Conservation (phyloP, 176 grass and related monocot genomes). For the Elymus sibiricus region DNA sequence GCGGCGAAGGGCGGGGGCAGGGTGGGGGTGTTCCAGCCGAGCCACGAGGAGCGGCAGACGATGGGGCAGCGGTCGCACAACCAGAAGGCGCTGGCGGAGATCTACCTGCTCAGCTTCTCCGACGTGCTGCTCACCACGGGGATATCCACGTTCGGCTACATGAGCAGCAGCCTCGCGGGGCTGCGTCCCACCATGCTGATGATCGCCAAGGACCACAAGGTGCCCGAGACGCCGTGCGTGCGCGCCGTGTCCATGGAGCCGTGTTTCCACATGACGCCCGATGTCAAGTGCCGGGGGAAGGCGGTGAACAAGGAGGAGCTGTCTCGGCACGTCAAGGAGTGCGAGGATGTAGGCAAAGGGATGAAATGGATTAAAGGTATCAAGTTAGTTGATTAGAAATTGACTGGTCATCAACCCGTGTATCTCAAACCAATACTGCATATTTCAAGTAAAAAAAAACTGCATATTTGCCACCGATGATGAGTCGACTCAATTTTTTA, state of each 20-base stretch:
- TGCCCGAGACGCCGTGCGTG: slow-evolving; percentile 25
- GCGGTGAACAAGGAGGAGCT: neutral
- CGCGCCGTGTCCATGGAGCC: slow-evolving; percentile 43
- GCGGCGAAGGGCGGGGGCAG: neutral
- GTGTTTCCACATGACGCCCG: slow-evolving; percentile 22
- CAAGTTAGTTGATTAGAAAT: neutral
- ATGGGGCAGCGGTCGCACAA: slow-evolving; percentile 38
- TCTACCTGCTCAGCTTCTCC: slow-evolving; percentile 56
- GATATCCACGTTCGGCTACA: slow-evolving; percentile 57
- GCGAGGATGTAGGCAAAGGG: neutral
- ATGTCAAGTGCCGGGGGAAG: neutral
- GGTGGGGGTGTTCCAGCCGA: slow-evolving; percentile 47
- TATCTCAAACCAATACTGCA: too few relatives aligned
- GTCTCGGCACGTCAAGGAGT: neutral
- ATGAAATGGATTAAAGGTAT: neutral
- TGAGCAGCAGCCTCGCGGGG: slow-evolving; percentile 37
- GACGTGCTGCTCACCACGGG: slow-evolving; percentile 38
- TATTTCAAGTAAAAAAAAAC: too few relatives aligned
- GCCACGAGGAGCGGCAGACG: slow-evolving; percentile 42
- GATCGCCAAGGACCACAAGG: neutral
- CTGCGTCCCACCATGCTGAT: slow-evolving; percentile 21
- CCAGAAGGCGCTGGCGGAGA: slow-evolving; percentile 57
- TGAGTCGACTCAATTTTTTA: too few relatives aligned
- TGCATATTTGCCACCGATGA: too few relatives aligned
- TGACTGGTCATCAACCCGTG: neutral